Conservation (phyloP, 1,284 basidiomycete genomes). For the Fistulinella cinereoalba region DNA sequence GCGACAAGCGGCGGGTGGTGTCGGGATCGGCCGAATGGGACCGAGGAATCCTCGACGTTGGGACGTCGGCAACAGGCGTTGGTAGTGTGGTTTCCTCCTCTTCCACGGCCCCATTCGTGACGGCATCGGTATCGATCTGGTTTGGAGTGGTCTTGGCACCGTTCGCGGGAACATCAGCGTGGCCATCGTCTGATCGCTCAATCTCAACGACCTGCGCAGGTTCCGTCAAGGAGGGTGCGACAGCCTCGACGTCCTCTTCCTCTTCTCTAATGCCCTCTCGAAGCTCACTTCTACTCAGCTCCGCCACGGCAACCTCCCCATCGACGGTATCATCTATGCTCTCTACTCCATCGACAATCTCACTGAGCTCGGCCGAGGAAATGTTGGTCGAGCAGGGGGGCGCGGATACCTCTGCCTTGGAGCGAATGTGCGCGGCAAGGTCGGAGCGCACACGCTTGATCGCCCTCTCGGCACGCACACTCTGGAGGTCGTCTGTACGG, state of each 20-base stretch:
- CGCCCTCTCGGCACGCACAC: slow-evolving; percentile 79
- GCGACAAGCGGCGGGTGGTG: slow-evolving; percentile 53
- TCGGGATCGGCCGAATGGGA: slow-evolving; percentile 76
- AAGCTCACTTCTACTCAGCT: slow-evolving; percentile 12
- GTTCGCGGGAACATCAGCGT: slow-evolving; percentile 16
- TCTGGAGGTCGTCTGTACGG: slow-evolving; percentile 82
- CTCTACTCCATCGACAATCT: slow-evolving; percentile 31
- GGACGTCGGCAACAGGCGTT: slow-evolving; percentile 41
- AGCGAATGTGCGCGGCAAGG: slow-evolving; percentile 62
- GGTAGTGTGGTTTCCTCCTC: slow-evolving; percentile 32
- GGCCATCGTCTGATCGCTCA: slow-evolving; percentile 28
- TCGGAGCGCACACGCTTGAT: slow-evolving; percentile 86
- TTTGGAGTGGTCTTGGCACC: slow-evolving; percentile 23
- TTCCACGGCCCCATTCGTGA: slow-evolving; percentile 22
- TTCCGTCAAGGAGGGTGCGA: slow-evolving; percentile 14
- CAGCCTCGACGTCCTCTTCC: slow-evolving; percentile 27
- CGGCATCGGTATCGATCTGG: slow-evolving; percentile 19
- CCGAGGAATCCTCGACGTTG: slow-evolving; percentile 52
- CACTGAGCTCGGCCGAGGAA: slow-evolving; percentile 28
- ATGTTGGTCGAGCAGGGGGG: slow-evolving; percentile 23
- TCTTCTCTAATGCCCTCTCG: slow-evolving; percentile 34
- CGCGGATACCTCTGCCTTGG: slow-evolving; percentile 25
- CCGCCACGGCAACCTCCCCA: slow-evolving; percentile 18
- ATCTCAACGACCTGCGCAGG: slow-evolving; percentile 18
- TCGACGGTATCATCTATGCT: slow-evolving; percentile 29